Base-by-base conservation (phyloP, 2,329 filamentous ascomycete species). In the Sporothrix sp. region DNA sequence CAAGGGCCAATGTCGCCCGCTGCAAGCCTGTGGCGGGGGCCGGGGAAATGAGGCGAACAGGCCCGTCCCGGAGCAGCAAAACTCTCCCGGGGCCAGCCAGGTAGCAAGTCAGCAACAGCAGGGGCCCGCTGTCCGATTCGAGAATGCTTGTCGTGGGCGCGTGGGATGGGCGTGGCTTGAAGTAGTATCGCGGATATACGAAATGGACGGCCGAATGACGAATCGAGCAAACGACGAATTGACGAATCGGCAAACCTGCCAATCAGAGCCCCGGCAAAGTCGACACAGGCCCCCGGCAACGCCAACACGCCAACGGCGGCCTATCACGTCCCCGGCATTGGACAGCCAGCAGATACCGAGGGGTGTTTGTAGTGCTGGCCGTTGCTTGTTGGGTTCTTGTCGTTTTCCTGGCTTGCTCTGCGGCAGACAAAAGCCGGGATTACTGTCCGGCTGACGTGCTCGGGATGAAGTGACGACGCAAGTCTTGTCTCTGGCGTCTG, bases 321-420 rank as follows among this genome's bases (percentile, higher is more conserved):
- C 30, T 46, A 46, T 46, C 32, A 46, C 21, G 14, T 27, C 14
- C 21, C n/a, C n/a, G n/a, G 43, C 21, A 35, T 46, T 46, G 35
- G 23, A 14, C 43, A 46, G 36, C 36, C 43, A 36, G 14, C 20
- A 36, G 23, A 36, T 36, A 27, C 16, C 39, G 21, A 30, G 10
- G 4, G n/a, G 1, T 35, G n/a, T 18, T 10, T 20, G 35, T 37
- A 10, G 2, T 37, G 35, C 11, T 37, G 35, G n/a, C 20, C n/a
- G n/a, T n/a, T 20, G 7, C 6, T 10, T 37, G n/a, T 9, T 9
- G 18, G n/a, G 8, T 3, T 11, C 14, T 37, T 32, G 11, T 33
- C 18, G 9, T 42, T 42, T 13, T 23, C 9, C 39, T 6, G 39
- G 18, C 16, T 20, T 42, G 20, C 30, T 25, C 30, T 43, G 39